phyloP scores from a whole-genome alignment of 768 basidiomycete species.

The Gloeostereum incarnatum region DNA sequence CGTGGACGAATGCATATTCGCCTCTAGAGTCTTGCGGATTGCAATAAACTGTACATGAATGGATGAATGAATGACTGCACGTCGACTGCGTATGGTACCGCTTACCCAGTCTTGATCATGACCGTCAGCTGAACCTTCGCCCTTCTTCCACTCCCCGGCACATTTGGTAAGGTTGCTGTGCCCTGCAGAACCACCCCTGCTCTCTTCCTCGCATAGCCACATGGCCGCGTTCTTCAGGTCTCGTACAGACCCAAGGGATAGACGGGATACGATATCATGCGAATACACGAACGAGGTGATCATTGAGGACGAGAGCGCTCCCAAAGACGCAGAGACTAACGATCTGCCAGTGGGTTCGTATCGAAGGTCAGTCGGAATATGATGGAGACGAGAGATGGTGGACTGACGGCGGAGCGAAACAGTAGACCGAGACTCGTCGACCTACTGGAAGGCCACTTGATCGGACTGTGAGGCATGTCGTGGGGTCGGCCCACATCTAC shows the following conservation, averaged over 20 bases:
- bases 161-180: slow-evolving; percentile 35
- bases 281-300: slow-evolving; percentile 78
- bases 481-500: slow-evolving; percentile 83
- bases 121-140: slow-evolving; percentile 37
- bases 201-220: slow-evolving; percentile 68
- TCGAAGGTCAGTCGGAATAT: slow-evolving; percentile 3
- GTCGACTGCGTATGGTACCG: not conserved
- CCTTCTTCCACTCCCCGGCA: slow-evolving; percentile 55
- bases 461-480: slow-evolving; percentile 58
- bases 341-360: too few relatives aligned
- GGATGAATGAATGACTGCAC: slow-evolving; percentile 1
- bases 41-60: slow-evolving; percentile 51
- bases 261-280: slow-evolving; percentile 70
- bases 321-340: slow-evolving; percentile 50
- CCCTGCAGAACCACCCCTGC: slow-evolving; percentile 39
- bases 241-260: slow-evolving; percentile 69
- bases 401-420: slow-evolving; percentile 72
- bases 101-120: slow-evolving; percentile 51
- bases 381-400: not conserved
- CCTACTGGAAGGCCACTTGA: slow-evolving; percentile 64
- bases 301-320: slow-evolving; percentile 48
- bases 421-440: slow-evolving; percentile 63
- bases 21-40: slow-evolving; percentile 76
- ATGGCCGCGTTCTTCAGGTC: slow-evolving; percentile 67
- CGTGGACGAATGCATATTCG: slow-evolving; percentile 68